phyloP scores from a whole-genome alignment of 23 red algal species.

The Rhodosorus marinus region DNA sequence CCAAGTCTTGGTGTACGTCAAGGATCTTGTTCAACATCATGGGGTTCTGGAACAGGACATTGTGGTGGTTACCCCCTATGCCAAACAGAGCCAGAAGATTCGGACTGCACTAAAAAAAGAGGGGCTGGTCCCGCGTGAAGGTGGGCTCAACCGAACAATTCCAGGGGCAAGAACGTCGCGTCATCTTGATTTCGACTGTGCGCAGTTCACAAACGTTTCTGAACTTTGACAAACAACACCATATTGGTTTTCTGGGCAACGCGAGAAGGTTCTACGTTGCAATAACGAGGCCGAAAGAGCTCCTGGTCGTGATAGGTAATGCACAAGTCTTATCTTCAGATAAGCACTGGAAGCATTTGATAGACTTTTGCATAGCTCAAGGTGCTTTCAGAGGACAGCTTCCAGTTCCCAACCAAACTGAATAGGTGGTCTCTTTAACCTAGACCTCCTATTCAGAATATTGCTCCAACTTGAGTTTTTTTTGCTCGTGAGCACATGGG shows the following conservation, averaged over 20 bases:
- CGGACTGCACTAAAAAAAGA: not conserved
- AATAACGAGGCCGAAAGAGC: not conserved
- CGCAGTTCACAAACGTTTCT: not conserved
- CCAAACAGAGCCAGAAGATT: not conserved
- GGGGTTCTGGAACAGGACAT: no score
- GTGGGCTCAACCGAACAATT: not conserved
- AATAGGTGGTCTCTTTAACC: no score
- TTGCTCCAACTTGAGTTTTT: no score
- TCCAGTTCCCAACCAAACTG: no score
- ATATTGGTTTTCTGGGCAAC: not conserved
- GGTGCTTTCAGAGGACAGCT: no score
- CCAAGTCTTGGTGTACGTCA: no score
- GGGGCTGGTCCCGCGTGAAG: not conserved
- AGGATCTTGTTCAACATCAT: no score
- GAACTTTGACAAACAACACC: not conserved
- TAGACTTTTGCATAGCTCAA: no score
- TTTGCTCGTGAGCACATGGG: no score
- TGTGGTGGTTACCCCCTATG: not conserved
- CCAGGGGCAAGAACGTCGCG: not conserved
- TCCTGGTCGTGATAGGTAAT: not conserved
- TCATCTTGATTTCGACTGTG: not conserved
- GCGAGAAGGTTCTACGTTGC: not conserved
- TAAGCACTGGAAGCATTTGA: no score
- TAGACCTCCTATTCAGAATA: no score
- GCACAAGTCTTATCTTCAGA: no score